phyloP scores from a whole-genome alignment of 2,329 filamentous ascomycete genomes.

The Calycina marina region DNA sequence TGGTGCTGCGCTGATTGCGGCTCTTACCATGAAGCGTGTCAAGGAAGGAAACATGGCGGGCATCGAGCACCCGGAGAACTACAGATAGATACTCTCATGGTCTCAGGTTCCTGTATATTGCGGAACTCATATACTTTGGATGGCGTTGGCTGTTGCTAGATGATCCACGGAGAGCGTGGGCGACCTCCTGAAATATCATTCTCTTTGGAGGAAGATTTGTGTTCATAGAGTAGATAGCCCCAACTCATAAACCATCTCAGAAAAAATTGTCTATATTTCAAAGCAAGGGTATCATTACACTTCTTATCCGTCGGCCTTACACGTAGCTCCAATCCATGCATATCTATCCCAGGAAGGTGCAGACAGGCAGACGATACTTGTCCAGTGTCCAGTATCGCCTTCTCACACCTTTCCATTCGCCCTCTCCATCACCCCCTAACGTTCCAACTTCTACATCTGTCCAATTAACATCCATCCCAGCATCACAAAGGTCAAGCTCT shows the following conservation, averaged over 20 bases:
- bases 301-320: conserved; percentile 1
- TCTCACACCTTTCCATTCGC: conserved; percentile 78
- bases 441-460: conserved; percentile 51
- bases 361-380: conserved; percentile 59
- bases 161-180: no score
- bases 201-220: no score
- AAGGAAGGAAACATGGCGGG: conserved; percentile 47
- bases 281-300: conserved; percentile 7
- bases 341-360: conserved; percentile 44
- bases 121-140: no score
- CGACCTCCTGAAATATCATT: no score
- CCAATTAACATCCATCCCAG: conserved; percentile 83
- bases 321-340: not conserved
- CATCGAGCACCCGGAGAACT: conserved; percentile 52
- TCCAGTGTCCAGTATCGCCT: conserved; percentile 83
- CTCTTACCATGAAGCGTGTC: conserved; percentile 49
- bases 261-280: not conserved
- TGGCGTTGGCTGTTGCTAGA: no score
- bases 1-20: conserved; percentile 88
- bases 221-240: no score
- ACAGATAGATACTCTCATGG: conserved; percentile 24
- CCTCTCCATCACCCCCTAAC: conserved; percentile 41
- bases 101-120: not conserved
- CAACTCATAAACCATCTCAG: not conserved
- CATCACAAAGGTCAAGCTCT: conserved; percentile 80